Conservation (phyloP, 1,284 basidiomycete species). For the Rhodotorula sp. region DNA sequence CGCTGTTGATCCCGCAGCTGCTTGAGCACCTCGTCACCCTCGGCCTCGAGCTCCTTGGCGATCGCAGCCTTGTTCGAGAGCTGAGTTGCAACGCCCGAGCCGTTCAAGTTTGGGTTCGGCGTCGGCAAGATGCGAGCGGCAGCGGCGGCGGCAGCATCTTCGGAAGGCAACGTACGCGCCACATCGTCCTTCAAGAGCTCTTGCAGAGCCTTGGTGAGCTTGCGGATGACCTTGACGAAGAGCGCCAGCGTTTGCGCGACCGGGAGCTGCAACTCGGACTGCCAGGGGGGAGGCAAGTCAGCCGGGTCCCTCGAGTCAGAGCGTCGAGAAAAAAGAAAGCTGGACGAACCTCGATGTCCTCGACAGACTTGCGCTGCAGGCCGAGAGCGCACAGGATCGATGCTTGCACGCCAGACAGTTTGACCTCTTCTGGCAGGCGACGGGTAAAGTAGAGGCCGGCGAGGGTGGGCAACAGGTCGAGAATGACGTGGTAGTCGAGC, state of each 20-base stretch:
- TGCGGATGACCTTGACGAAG: conserved; percentile 86
- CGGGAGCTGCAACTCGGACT: conserved; percentile 77
- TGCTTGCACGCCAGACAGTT: conserved; percentile 77
- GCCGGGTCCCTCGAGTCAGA: conserved; percentile 1
- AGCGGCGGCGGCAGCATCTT: conserved; percentile 10
- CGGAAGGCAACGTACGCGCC: conserved; percentile 47
- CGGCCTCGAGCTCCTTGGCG: conserved; percentile 63
- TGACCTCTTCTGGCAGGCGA: conserved; percentile 62
- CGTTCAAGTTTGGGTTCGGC: not conserved
- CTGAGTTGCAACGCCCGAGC: conserved; percentile 11
- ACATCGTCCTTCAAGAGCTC: conserved; percentile 79
- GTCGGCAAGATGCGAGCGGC: conserved; percentile 12
- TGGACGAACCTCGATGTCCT: conserved; percentile 72
- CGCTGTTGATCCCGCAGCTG: conserved; percentile 58
- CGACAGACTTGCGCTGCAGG: conserved; percentile 84
- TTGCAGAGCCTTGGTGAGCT: conserved; percentile 73
- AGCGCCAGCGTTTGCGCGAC: conserved; percentile 85
- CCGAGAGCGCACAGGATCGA: conserved; percentile 81
- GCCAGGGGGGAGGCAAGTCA: not conserved
- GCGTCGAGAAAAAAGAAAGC: not conserved
- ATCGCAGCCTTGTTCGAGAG: conserved; percentile 49
- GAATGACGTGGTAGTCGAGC: conserved; percentile 92
- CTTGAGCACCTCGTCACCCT: conserved; percentile 57
- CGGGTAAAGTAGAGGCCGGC: conserved; percentile 81
- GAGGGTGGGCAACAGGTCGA: conserved; percentile 83